Conservation (phyloP, 2,329 filamentous ascomycete genomes). For the Phyllosticta citriasiana region DNA sequence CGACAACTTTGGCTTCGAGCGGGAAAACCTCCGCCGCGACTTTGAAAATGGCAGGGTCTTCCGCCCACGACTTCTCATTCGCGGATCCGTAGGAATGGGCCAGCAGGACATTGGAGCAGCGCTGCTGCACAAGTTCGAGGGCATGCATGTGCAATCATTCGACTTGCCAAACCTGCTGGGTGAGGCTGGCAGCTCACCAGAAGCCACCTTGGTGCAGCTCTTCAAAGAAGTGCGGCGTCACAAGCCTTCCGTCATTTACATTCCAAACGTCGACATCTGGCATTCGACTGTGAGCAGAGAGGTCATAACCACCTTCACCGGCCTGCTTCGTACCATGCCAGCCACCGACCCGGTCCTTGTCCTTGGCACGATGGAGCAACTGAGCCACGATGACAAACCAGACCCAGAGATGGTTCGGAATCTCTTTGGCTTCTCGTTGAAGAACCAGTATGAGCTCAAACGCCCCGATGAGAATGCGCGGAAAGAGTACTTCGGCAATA, state of each 20-base stretch:
- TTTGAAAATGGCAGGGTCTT: constrained; percentile 86
- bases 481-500: constrained; percentile 66
- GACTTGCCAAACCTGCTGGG: constrained; percentile 80
- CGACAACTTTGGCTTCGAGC: constrained; percentile 70
- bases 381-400: constrained; percentile 46
- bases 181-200: constrained; percentile 69
- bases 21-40: constrained; percentile 59
- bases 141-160: constrained; percentile 88
- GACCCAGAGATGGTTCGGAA: constrained; percentile 57
- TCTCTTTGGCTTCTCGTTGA: constrained; percentile 76
- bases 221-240: constrained; percentile 90
- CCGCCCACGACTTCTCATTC: constrained; percentile 74
- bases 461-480: constrained; percentile 59
- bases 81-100: constrained; percentile 81
- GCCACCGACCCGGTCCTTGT: constrained; percentile 84
- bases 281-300: constrained; percentile 56
- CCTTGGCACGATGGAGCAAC: constrained; percentile 70
- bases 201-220: constrained; percentile 80
- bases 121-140: constrained; percentile 82
- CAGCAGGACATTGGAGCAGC: constrained; percentile 82
- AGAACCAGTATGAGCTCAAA: constrained; percentile 62
- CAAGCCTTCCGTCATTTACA: constrained; percentile 91
- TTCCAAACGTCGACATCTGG: constrained; percentile 86
- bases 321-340: constrained; percentile 71
- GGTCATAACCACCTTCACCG: constrained; percentile 69